A percentile compares a stretch with the other conserved stretches of the same genome.
These are phyloP conservation scores for Neopestalotiopsis sp. DNA, from an alignment of 2,329 filamentous ascomycete genomes.

Conservation along the genomic window DNA sequence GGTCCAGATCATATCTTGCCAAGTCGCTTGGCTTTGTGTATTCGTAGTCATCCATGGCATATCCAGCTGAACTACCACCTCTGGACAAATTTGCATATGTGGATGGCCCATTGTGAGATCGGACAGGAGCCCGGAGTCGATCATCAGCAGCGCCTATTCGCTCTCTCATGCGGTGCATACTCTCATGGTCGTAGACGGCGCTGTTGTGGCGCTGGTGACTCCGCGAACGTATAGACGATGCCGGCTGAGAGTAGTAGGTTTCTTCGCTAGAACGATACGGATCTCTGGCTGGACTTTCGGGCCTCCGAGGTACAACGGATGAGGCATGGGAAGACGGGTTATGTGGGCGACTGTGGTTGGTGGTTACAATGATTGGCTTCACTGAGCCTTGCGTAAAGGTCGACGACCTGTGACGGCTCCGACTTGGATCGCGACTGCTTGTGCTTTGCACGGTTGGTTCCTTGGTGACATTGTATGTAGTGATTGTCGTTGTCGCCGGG, in stretches of 20 bases:
- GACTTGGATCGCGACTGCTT: conserved; percentile 53
- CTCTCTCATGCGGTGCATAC: conserved; percentile 55
- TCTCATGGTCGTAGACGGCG: conserved; percentile 55
- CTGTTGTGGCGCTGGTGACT: conserved; percentile 49
- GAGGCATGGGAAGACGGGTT: conserved; percentile 21
- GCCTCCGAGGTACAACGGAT: conserved; percentile 38
- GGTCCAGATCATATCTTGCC: conserved; percentile 64
- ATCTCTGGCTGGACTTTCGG: conserved; percentile 56
- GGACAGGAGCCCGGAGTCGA: conserved; percentile 42
- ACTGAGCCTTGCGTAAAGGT: conserved; percentile 54
- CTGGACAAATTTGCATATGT: conserved; percentile 50
- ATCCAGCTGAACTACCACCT: conserved; percentile 54
- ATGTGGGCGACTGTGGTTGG: conserved; percentile 50
- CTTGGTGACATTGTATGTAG: conserved; percentile 61
- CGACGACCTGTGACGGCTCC: conserved; percentile 51
- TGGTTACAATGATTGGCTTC: conserved; percentile 63
- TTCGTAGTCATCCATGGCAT: conserved; percentile 64
- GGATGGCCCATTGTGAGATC: conserved; percentile 50
- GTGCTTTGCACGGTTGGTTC: conserved; percentile 54
- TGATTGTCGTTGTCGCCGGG: conserved; percentile 50
- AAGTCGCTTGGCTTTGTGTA: conserved; percentile 69
- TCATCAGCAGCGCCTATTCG: conserved; percentile 45
- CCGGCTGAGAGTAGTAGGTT: conserved; percentile 61
- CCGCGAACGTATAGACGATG: conserved; percentile 58
- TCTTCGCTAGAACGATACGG: conserved; percentile 59